Percentiles rank a stretch among this genome's conserved stretches.
Evolutionary conservation across 78 protist species (phyloP).

Genomic region (Tieghemostelium lacteum): DNA sequence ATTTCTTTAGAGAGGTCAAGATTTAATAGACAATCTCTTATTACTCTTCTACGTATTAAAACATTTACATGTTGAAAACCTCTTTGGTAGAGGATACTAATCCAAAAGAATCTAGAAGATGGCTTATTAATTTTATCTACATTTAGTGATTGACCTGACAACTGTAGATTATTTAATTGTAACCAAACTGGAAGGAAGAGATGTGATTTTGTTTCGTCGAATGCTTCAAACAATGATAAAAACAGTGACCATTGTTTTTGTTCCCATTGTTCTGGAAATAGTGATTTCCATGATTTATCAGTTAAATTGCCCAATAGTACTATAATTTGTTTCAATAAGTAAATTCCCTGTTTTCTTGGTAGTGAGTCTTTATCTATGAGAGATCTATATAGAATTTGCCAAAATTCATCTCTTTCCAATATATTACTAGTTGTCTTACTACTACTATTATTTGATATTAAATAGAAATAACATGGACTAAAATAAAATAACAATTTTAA

Average conservation of each 20-base stretch:
- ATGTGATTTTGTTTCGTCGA: constrained; percentile 74
- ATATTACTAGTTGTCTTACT: constrained; percentile 7
- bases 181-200: constrained; percentile 68
- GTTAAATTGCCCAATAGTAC: background rate
- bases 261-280: constrained; percentile 17
- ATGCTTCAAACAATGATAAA: constrained; percentile 42
- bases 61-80: constrained; percentile 65
- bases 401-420: background rate
- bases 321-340: constrained; percentile 29
- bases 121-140: background rate
- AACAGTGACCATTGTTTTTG: constrained; percentile 54
- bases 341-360: constrained; percentile 56
- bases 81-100: constrained; percentile 9
- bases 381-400: constrained; percentile 11
- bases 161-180: constrained; percentile 5
- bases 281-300: too few relatives aligned
- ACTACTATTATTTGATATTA: background rate
- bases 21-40: constrained; percentile 35
- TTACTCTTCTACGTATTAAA: constrained; percentile 42
- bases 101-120: constrained; percentile 25
- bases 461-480: constrained; percentile 15
- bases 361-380: constrained; percentile 59
- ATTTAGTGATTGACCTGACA: background rate
- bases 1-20: background rate
- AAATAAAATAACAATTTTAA: constrained; percentile 39